Evolutionary conservation across 768 basidiomycete genomes (phyloP).

Genomic region (Suillus paluster): DNA sequence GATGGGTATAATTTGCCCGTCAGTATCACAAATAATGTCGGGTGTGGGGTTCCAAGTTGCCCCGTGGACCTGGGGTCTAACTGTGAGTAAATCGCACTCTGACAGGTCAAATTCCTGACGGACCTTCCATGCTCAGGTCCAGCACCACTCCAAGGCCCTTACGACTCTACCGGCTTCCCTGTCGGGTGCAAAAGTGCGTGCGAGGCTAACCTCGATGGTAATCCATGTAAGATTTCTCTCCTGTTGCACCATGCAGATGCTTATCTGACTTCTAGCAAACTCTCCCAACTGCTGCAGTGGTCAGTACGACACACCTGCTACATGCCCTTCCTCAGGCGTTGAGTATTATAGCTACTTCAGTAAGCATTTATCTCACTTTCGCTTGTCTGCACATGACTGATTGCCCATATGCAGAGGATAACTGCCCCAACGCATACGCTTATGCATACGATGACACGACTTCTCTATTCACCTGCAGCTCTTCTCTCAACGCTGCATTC

Average conservation of each 20-base stretch:
- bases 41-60: conserved; percentile 60
- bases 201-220: conserved; percentile 39
- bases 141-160: conserved; percentile 52
- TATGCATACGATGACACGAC: conserved; percentile 57
- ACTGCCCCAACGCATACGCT: conserved; percentile 51
- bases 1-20: conserved; percentile 70
- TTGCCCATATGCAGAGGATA: conserved; percentile 35
- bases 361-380: conserved; percentile 18
- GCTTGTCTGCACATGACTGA: conserved; percentile 8
- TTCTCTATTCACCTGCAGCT: conserved; percentile 49
- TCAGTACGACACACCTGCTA: conserved; percentile 49
- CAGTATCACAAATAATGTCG: conserved; percentile 56
- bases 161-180: conserved; percentile 53
- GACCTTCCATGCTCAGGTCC: conserved; percentile 45
- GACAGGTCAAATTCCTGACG: conserved; percentile 3
- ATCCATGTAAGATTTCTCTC: conserved; percentile 29
- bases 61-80: conserved; percentile 63
- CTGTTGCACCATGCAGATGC: neutral
- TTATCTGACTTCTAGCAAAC: conserved; percentile 42
- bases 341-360: conserved; percentile 52
- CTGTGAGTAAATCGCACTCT: conserved; percentile 40
- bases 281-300: conserved; percentile 72
- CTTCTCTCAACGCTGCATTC: conserved; percentile 42
- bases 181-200: conserved; percentile 70
- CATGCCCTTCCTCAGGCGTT: conserved; percentile 57